Conservation (phyloP, 1,284 basidiomycete genomes). For the Sanguinoderma infundibulare region DNA sequence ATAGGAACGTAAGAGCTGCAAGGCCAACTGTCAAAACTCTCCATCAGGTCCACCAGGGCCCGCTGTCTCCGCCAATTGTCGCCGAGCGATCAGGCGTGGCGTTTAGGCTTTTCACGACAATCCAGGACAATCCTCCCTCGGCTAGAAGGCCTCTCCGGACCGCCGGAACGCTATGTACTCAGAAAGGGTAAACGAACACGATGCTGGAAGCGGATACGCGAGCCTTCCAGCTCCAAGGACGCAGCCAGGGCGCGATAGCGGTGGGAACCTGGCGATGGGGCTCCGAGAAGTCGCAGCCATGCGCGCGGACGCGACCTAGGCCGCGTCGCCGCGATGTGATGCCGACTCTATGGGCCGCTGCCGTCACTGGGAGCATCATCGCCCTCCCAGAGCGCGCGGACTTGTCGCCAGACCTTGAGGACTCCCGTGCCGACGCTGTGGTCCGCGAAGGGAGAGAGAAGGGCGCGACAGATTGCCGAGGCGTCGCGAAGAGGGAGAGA, state of each 20-base stretch:
- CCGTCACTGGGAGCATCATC: background rate
- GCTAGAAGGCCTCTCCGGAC: background rate
- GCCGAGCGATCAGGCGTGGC: background rate
- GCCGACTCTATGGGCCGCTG: too few species aligned
- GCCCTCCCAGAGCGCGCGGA: constrained; percentile 36
- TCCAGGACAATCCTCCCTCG: background rate
- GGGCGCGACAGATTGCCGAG: constrained; percentile 7
- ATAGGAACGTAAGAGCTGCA: too few species aligned
- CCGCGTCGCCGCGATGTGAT: too few species aligned
- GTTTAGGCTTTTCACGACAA: constrained; percentile 1
- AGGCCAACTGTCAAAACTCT: background rate
- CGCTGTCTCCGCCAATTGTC: background rate
- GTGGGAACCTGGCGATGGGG: background rate
- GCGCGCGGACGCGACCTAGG: too few species aligned
- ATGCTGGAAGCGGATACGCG: background rate
- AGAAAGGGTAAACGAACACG: background rate
- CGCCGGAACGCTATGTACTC: background rate
- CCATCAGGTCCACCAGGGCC: background rate
- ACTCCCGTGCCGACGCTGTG: constrained; percentile 43
- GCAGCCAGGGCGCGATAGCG: background rate
- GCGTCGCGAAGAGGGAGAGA: constrained; percentile 1
- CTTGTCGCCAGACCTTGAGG: constrained; percentile 42
- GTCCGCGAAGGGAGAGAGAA: constrained; percentile 4
- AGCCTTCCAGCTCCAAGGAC: background rate
- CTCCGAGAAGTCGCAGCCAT: background rate